phyloP scores from a whole-genome alignment of 139 green algal species.

The Raphidocelis subcapitata region DNA sequence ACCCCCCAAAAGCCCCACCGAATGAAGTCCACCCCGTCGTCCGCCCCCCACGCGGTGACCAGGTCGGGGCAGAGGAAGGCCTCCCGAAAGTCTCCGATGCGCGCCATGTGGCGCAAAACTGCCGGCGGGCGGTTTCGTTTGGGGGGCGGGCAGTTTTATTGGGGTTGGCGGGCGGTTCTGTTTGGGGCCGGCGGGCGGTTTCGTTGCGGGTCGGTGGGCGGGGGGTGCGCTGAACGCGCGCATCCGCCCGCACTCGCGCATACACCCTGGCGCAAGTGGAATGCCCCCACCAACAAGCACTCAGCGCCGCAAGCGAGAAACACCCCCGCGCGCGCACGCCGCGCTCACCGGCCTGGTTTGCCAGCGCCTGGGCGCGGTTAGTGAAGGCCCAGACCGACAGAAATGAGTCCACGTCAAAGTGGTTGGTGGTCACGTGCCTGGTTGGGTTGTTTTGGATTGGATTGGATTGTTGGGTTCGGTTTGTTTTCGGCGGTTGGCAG shows the following conservation, averaged over 20 bases:
- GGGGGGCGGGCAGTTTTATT: too few species aligned
- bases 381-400: constrained; percentile 62
- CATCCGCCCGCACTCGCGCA: too few species aligned
- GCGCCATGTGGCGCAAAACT: constrained; percentile 62
- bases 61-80: constrained; percentile 55
- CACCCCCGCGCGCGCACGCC: too few species aligned
- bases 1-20: too few species aligned
- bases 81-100: constrained; percentile 69
- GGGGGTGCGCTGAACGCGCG: too few species aligned
- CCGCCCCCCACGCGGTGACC: constrained; percentile 30
- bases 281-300: too few species aligned
- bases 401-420: constrained; percentile 72
- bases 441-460: constrained; percentile 18
- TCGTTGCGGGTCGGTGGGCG: background rate
- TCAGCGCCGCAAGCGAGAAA: too few species aligned
- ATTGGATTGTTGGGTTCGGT: background rate
- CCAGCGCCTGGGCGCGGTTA: constrained; percentile 43
- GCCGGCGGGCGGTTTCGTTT: constrained; percentile 3
- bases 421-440: constrained; percentile 54
- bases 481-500: background rate
- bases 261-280: too few species aligned
- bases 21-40: constrained; percentile 47
- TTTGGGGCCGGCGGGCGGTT: too few species aligned
- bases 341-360: constrained; percentile 42
- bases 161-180: too few species aligned